Evolutionary conservation across 176 grass and related monocot genomes (phyloP), one percentile per base, ranked within the genome.

Genomic region (Dactylis glomerata): DNA sequence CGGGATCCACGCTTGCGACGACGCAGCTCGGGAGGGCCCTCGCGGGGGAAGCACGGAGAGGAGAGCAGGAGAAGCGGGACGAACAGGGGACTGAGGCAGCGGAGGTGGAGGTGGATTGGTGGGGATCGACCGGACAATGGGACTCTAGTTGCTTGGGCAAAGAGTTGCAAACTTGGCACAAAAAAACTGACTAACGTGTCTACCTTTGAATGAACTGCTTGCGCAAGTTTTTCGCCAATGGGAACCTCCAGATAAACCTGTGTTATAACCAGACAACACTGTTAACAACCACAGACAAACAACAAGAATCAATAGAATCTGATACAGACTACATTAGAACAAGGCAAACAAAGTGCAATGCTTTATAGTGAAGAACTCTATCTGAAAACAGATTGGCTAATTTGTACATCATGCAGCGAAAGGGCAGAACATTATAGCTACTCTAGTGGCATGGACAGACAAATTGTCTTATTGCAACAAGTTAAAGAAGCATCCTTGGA

Each of bases 231-330:
- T 87, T 95, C 96, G 32, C 93, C 81, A 84, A 83, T 95, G 40
- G 96, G 96, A 66, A 98, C 89, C 66, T 98, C 96, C 77, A 98
- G 85, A 82, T 98, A 98, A 82, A 98, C 89, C 96, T 98, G 87
- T 63, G 45, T 83, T 34, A 32, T 34, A 50, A 6, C 70, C 69
- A 1, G 13, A 36, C n/a, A 74, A 11, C 27, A 74, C 40, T 30
- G 34, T 80, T 46, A 74, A 26, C 81, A 75, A 79, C 36, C 41
- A 44, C 38, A 54, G 47, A 51, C 45, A 52, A 31, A 26, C n/a
- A 79, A 81, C n/a, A 76, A 19, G 44, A 67, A 16, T 47, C 28
- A 80, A 81, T 13, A 24, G 15, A 52, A 75, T 73, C 37, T 51
- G 66, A 54, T 54, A 87, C 40, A 63, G 56, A 46, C 41, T 54